Evolutionary conservation across 768 basidiomycete species (phyloP).

Genomic region (Leccinum sublutescens): DNA sequence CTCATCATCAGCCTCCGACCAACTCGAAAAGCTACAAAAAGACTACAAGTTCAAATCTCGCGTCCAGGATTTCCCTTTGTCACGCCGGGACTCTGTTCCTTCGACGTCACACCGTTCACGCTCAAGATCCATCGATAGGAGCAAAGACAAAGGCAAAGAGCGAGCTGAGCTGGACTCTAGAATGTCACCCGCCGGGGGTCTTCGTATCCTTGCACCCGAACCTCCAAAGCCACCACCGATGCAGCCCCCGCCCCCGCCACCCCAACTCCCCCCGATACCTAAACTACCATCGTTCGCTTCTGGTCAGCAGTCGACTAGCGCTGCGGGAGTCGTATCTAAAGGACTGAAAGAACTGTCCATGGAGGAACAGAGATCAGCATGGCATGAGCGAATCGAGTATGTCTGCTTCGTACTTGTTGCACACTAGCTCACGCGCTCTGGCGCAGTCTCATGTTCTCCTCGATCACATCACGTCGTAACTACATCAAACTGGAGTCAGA

Average conservation of each 20-base stretch:
- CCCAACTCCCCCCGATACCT: conserved; percentile 17
- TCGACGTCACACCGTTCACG: conserved; percentile 8
- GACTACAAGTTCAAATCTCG: conserved; percentile 6
- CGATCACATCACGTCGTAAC: conserved; percentile 35
- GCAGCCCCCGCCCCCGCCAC: conserved; percentile 23
- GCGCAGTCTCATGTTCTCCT: conserved; percentile 37
- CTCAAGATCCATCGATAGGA: conserved; percentile 14
- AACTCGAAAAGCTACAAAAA: conserved; percentile 22
- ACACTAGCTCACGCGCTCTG: not conserved
- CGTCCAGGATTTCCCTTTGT: not conserved
- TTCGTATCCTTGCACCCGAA: conserved; percentile 1
- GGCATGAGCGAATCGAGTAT: conserved; percentile 43
- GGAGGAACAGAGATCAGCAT: conserved; percentile 38
- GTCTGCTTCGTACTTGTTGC: conserved; percentile 11
- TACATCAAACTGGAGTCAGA: conserved; percentile 34
- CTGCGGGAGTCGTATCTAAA: conserved; percentile 1
- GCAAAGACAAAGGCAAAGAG: conserved; percentile 4
- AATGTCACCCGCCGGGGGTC: conserved; percentile 1
- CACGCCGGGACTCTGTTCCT: conserved; percentile 9
- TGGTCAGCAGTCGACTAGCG: conserved; percentile 6
- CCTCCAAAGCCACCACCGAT: conserved; percentile 14
- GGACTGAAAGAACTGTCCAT: conserved; percentile 26
- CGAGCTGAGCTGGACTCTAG: not conserved
- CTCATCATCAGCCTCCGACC: conserved; percentile 30
- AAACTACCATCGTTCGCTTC: conserved; percentile 20